These are phyloP conservation scores for Plenodomus lindquistii DNA, from an alignment of 2,329 filamentous ascomycete genomes.

Conservation along the genomic window DNA sequence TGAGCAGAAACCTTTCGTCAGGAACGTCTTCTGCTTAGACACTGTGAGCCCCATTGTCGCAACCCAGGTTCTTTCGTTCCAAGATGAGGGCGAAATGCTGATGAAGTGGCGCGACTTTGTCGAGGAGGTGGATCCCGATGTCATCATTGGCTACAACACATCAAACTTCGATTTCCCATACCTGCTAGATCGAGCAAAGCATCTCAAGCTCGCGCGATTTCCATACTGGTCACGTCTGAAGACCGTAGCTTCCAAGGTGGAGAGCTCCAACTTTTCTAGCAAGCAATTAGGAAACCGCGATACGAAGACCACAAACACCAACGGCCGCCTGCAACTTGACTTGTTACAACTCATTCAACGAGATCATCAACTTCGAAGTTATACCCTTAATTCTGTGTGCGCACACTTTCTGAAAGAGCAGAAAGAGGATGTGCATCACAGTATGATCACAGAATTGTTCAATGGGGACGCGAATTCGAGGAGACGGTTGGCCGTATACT, in stretches of 20 bases:
- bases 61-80: slow-evolving; percentile 85
- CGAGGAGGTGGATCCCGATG: slow-evolving; percentile 87
- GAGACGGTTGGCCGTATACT: slow-evolving; percentile 90
- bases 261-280: slow-evolving; percentile 86
- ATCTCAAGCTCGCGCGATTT: slow-evolving; percentile 79
- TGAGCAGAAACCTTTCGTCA: slow-evolving; percentile 92
- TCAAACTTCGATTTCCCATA: slow-evolving; percentile 99
- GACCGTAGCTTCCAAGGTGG: slow-evolving; percentile 70
- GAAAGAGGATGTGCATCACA: slow-evolving; percentile 98
- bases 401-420: slow-evolving; percentile 95
- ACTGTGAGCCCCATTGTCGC: slow-evolving; percentile 93
- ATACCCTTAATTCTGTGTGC: slow-evolving; percentile 94
- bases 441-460: slow-evolving; percentile 98
- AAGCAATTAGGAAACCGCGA: slow-evolving; percentile 98
- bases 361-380: slow-evolving; percentile 93
- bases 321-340: slow-evolving; percentile 90
- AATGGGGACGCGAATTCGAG: slow-evolving; percentile 94
- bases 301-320: slow-evolving; percentile 91
- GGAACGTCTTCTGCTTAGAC: slow-evolving; percentile 95
- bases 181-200: slow-evolving; percentile 81
- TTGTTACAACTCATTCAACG: slow-evolving; percentile 92
- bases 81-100: slow-evolving; percentile 86
- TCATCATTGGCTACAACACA: slow-evolving; percentile 99
- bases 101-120: slow-evolving; percentile 89
- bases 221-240: slow-evolving; percentile 85